Conservation (phyloP, 192 early-diverging fungal species). For the Coemansia sp. region DNA sequence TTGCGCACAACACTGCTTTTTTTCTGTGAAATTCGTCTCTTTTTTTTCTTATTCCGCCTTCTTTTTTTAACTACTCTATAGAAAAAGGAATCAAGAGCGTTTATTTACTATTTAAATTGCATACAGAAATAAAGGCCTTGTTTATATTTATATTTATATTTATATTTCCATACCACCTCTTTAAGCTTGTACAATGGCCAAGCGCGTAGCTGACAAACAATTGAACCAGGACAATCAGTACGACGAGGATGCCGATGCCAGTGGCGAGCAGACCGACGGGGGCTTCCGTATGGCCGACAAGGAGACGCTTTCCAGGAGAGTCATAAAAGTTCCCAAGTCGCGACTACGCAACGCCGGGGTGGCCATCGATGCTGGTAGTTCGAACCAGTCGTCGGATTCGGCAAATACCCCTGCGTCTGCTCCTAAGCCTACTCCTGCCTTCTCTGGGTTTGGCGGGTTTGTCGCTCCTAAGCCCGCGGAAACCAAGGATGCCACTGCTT, state of each 20-base stretch:
- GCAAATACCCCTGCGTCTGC: neutral
- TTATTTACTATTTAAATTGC: no score
- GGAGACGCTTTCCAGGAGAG: conserved; percentile 20
- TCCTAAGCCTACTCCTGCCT: conserved; percentile 10
- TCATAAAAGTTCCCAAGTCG: conserved; percentile 52
- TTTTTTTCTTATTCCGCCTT: no score
- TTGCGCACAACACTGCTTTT: neutral
- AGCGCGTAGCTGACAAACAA: conserved; percentile 50
- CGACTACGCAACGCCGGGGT: conserved; percentile 21
- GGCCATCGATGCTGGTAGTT: neutral
- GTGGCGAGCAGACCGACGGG: conserved; percentile 6
- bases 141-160: no score
- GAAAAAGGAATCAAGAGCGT: no score
- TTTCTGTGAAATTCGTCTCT: neutral
- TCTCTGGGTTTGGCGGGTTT: conserved; percentile 36
- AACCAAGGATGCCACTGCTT: neutral
- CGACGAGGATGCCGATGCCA: conserved; percentile 35
- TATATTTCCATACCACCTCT: neutral
- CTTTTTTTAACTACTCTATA: no score
- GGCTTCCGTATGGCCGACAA: conserved; percentile 32
- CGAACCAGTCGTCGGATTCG: neutral
- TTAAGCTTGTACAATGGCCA: conserved; percentile 33
- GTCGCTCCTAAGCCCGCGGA: conserved; percentile 8
- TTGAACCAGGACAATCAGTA: conserved; percentile 54
- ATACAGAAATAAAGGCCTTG: no score